phyloP scores from a whole-genome alignment of 2,329 filamentous ascomycete genomes.

The Cercospora sp. region DNA sequence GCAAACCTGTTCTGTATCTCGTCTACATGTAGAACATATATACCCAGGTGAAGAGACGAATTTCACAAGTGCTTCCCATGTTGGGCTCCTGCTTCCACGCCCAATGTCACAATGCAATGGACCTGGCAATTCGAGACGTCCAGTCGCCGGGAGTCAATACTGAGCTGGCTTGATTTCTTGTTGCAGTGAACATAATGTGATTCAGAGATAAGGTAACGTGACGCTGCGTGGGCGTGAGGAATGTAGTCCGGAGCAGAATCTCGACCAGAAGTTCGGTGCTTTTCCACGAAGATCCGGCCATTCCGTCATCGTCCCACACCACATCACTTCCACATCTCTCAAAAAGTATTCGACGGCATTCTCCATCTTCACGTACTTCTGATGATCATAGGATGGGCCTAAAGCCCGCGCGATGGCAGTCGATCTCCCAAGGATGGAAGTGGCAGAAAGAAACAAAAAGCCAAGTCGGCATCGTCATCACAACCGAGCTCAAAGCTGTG shows the following conservation, averaged over 20 bases:
- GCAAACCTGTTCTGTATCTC: not conserved
- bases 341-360: not conserved
- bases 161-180: not conserved
- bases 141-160: not conserved
- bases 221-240: not conserved
- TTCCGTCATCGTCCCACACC: not conserved
- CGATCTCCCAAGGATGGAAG: not conserved
- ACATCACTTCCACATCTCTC: not conserved
- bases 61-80: not conserved
- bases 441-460: not conserved
- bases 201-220: not conserved
- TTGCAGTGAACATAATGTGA: not conserved
- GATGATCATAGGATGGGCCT: not conserved
- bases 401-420: not conserved
- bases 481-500: not conserved
- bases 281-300: not conserved
- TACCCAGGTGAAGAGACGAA: not conserved
- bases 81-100: not conserved
- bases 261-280: not conserved
- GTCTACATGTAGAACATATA: not conserved
- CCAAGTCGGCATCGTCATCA: conserved; percentile 4
- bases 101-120: not conserved
- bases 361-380: not conserved
- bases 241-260: not conserved
- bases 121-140: not conserved